These are phyloP conservation scores for Cryomyces antarcticus DNA, from an alignment of 495 filamentous ascomycete genomes.

Conservation along the genomic window DNA sequence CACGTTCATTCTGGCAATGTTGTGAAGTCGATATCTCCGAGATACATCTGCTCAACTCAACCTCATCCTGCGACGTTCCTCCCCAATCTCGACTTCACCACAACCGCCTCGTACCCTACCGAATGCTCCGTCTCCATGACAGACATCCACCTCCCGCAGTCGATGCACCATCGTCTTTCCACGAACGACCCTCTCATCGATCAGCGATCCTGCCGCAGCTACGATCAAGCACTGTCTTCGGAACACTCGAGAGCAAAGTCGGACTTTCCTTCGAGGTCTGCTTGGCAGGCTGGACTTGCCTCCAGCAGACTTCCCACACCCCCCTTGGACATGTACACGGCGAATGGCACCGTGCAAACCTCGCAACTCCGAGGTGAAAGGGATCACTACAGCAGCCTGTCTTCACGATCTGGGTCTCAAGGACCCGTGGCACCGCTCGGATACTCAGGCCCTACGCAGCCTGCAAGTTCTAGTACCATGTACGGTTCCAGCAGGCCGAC, in stretches of 20 bases:
- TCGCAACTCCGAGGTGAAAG: background rate
- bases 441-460: background rate
- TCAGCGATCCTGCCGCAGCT: background rate
- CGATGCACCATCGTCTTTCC: background rate
- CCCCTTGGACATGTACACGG: slow-evolving; percentile 1
- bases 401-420: background rate
- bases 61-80: no score
- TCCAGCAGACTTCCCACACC: background rate
- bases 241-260: background rate
- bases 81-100: no score
- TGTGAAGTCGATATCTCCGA: no score
- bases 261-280: no score
- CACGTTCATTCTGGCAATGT: no score
- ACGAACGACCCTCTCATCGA: no score
- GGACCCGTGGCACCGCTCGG: background rate
- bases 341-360: background rate
- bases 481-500: background rate
- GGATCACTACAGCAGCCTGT: background rate
- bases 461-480: background rate
- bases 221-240: background rate
- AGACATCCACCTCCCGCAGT: background rate
- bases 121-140: background rate
- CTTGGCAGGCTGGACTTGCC: background rate
- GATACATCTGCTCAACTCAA: no score
- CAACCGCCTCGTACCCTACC: no score